Percentiles rank a stretch among this genome's conserved stretches.
Conservation (phyloP, 2,329 filamentous ascomycete genomes). For the Scleromitrula shiraiana region DNA sequence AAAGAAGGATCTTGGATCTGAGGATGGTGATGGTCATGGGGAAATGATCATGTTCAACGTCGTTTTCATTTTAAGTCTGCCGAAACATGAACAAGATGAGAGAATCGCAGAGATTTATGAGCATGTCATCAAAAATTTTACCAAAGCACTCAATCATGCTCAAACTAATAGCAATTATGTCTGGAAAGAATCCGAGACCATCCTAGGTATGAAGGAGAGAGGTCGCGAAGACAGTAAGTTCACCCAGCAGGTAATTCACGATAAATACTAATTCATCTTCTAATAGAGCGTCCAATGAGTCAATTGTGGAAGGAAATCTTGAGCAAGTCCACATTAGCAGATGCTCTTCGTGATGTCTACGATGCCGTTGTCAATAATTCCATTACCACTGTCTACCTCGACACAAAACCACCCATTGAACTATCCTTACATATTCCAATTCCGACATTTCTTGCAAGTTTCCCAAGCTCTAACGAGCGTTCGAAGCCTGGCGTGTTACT, state of each 20-base stretch:
- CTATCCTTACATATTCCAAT: constrained; percentile 58
- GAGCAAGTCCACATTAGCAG: constrained; percentile 67
- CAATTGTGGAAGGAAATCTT: constrained; percentile 64
- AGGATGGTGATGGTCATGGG: constrained; percentile 23
- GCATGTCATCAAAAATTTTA: constrained; percentile 85
- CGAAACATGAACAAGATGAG: constrained; percentile 66
- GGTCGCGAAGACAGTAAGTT: constrained; percentile 55
- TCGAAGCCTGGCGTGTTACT: constrained; percentile 73
- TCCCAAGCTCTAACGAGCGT: constrained; percentile 60
- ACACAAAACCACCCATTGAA: constrained; percentile 47
- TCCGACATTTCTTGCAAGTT: constrained; percentile 60
- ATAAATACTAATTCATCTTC: constrained; percentile 10
- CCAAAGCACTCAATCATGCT: constrained; percentile 86
- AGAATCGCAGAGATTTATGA: constrained; percentile 74
- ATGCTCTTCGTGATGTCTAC: constrained; percentile 75
- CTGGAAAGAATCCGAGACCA: constrained; percentile 80
- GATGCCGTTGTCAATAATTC: constrained; percentile 73
- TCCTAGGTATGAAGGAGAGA: constrained; percentile 73
- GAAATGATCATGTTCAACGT: constrained; percentile 95
- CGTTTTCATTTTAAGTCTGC: constrained; percentile 82
- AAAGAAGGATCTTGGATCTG: constrained; percentile 22
- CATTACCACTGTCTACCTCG: constrained; percentile 77
- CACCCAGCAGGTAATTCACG: neutral
- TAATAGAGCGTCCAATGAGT: constrained; percentile 41
- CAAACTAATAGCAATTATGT: constrained; percentile 87